phyloP scores from a whole-genome alignment of 2,329 filamentous ascomycete species.

The Cryphonectria japonica region DNA sequence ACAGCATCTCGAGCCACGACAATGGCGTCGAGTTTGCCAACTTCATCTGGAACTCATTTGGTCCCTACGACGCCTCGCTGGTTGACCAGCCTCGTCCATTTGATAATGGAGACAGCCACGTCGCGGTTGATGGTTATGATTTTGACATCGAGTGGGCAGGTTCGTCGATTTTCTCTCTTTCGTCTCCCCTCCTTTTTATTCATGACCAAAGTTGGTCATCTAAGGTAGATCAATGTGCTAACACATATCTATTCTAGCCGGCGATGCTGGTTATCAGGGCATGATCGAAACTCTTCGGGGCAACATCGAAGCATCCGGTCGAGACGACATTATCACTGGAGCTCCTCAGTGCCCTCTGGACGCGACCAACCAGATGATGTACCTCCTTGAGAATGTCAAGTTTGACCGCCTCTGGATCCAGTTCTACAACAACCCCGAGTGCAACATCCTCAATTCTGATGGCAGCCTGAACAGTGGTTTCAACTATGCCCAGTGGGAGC shows the following conservation, averaged over 20 bases:
- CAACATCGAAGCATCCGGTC: conserved; percentile 25
- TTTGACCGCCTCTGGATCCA: conserved; percentile 51
- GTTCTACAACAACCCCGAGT: conserved; percentile 52
- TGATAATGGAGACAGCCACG: conserved; percentile 39
- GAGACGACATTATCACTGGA: conserved; percentile 37
- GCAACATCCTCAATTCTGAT: conserved; percentile 39
- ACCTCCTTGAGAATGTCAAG: conserved; percentile 43
- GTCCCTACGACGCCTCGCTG: conserved; percentile 38
- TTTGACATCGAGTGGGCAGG: conserved; percentile 50
- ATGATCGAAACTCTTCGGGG: conserved; percentile 36
- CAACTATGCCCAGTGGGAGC: conserved; percentile 45
- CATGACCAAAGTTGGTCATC: background rate
- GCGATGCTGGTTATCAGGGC: conserved; percentile 35
- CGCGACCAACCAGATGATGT: conserved; percentile 46
- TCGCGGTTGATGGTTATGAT: conserved; percentile 56
- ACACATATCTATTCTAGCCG: conserved; percentile 27
- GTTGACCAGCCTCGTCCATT: conserved; percentile 46
- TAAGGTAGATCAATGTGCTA: background rate
- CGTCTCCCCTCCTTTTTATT: too few relatives aligned
- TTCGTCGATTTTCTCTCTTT: conserved; percentile 18
- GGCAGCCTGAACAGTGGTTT: conserved; percentile 34
- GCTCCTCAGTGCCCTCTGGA: conserved; percentile 50
- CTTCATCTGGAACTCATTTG: conserved; percentile 45
- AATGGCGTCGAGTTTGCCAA: conserved; percentile 42
- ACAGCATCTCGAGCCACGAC: conserved; percentile 38